Conservation (phyloP, 805 yeast genomes). For the Priceomyces carsonii region DNA sequence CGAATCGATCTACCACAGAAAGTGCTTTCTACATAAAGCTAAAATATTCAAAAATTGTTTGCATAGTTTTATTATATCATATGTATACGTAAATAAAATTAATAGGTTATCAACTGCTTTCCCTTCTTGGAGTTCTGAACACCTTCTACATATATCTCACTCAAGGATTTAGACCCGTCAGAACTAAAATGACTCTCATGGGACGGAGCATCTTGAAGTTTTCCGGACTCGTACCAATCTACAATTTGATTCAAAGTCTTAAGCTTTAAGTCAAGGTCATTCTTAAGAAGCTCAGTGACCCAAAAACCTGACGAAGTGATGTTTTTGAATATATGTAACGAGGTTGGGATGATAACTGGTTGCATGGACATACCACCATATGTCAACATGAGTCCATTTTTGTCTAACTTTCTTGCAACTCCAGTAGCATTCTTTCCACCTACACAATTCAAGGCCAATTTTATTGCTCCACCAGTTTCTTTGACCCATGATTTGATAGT, state of each 20-base stretch:
- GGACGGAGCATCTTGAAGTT: slow-evolving; percentile 39
- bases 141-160: slow-evolving; percentile 29
- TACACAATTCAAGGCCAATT: slow-evolving; percentile 85
- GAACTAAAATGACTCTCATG: slow-evolving; percentile 24
- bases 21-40: no score
- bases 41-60: no score
- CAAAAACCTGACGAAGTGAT: slow-evolving; percentile 87
- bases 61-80: no score
- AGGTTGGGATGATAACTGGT: slow-evolving; percentile 90
- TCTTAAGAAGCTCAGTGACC: slow-evolving; percentile 62
- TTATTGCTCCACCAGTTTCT: slow-evolving; percentile 53
- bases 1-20: no score
- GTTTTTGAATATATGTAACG: slow-evolving; percentile 87
- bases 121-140: slow-evolving; percentile 35
- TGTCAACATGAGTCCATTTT: slow-evolving; percentile 77
- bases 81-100: slow-evolving; percentile 1
- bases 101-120: slow-evolving; percentile 36
- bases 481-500: slow-evolving; percentile 56
- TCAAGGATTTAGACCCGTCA: slow-evolving; percentile 22
- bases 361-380: slow-evolving; percentile 98
- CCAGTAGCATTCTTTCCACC: slow-evolving; percentile 87
- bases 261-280: slow-evolving; percentile 34
- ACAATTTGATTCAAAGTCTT: slow-evolving; percentile 38
- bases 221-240: slow-evolving; percentile 43
- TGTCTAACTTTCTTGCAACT: slow-evolving; percentile 77